These are phyloP conservation scores for Candida nanaspora DNA, from an alignment of 805 yeast genomes.

Conservation along the genomic window DNA sequence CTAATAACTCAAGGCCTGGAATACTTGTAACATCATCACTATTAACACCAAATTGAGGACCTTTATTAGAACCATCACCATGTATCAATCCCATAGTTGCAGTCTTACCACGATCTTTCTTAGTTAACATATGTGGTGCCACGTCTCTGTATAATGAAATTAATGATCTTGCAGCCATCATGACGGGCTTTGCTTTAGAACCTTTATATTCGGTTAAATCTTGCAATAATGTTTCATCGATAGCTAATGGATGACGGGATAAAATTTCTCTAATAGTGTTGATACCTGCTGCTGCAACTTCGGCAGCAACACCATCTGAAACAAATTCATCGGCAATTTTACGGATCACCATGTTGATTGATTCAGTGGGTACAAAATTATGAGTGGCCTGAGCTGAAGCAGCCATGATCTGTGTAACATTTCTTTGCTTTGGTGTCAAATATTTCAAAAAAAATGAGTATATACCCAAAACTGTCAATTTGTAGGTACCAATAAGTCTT, in stretches of 20 bases:
- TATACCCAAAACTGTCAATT: conserved; percentile 80
- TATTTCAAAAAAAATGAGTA: conserved; percentile 86
- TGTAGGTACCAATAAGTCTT: conserved; percentile 89
- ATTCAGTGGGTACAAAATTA: conserved; percentile 96
- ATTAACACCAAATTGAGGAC: conserved; percentile 73
- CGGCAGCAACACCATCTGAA: conserved; percentile 96
- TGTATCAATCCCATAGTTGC: conserved; percentile 78
- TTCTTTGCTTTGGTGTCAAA: conserved; percentile 87
- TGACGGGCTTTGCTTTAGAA: conserved; percentile 88
- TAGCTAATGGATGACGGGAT: conserved; percentile 90
- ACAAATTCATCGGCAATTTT: conserved; percentile 97
- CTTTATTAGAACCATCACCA: conserved; percentile 39
- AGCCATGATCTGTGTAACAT: conserved; percentile 95
- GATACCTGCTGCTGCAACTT: conserved; percentile 96
- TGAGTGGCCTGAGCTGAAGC: conserved; percentile 96
- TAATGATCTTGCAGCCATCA: conserved; percentile 88
- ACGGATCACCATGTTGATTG: conserved; percentile 68
- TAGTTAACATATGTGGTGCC: conserved; percentile 90
- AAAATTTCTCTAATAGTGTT: conserved; percentile 92
- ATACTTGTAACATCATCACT: conserved; percentile 56
- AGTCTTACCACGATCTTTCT: conserved; percentile 88
- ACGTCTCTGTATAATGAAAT: conserved; percentile 84
- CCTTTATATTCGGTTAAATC: conserved; percentile 88
- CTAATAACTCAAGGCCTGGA: conserved; percentile 87
- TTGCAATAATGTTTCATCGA: conserved; percentile 79